Evolutionary conservation across 129 eudicot species (phyloP).

Genomic region (Solidago caesia): DNA sequence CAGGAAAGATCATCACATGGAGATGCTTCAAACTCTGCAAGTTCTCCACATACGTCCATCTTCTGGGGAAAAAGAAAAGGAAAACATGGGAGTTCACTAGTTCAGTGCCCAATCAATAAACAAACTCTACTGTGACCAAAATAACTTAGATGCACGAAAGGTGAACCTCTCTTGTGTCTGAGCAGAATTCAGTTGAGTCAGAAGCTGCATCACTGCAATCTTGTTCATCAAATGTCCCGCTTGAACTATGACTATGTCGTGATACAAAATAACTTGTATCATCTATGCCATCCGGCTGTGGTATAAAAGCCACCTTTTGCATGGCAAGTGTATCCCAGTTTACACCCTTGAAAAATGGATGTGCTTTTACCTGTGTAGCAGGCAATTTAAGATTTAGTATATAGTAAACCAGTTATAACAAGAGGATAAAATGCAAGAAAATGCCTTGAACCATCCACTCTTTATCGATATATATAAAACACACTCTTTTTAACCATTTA

Average conservation of each 20-base stretch:
- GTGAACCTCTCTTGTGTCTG: conserved; percentile 64
- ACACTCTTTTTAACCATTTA: no score
- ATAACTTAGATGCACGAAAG: conserved; percentile 5
- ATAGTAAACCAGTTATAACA: background rate
- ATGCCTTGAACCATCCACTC: no score
- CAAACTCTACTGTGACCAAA: background rate
- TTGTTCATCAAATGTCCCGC: conserved; percentile 43
- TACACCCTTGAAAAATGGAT: conserved; percentile 74
- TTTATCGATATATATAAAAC: no score
- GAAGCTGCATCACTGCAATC: conserved; percentile 57
- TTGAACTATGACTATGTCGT: conserved; percentile 50
- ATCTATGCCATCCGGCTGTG: conserved; percentile 68
- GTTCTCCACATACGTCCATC: conserved; percentile 69
- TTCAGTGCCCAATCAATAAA: conserved; percentile 12
- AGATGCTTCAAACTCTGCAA: conserved; percentile 61
- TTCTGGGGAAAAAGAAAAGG: conserved; percentile 33
- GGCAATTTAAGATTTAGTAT: background rate
- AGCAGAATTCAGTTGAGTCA: conserved; percentile 43
- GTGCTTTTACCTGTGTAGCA: conserved; percentile 69
- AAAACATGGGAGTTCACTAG: background rate
- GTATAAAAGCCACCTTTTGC: conserved; percentile 90
- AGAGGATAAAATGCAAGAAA: no score
- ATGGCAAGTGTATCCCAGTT: conserved; percentile 87
- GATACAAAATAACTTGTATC: conserved; percentile 88
- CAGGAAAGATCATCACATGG: conserved; percentile 63